A percentile compares a stretch with the other conserved stretches of the same genome.
Evolutionary conservation across 1,284 basidiomycete species (phyloP).

Genomic region (Ustilago lituana): DNA sequence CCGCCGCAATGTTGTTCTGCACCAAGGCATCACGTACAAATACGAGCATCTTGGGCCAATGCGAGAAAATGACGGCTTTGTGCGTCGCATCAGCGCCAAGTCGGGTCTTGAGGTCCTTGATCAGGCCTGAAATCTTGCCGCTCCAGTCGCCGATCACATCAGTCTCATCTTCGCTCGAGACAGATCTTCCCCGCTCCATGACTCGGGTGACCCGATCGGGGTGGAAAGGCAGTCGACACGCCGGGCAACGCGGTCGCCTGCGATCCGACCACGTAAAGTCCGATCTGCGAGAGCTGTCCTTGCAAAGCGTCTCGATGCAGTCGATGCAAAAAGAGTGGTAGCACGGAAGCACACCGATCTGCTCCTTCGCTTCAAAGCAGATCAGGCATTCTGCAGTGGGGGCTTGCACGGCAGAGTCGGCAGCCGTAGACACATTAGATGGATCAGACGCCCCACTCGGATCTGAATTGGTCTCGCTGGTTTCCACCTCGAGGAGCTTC

Average conservation of each 20-base stretch:
- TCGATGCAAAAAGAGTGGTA: constrained; percentile 53
- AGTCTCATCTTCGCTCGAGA: constrained; percentile 9
- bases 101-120: constrained; percentile 31
- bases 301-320: constrained; percentile 40
- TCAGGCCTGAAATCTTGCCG: constrained; percentile 53
- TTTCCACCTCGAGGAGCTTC: constrained; percentile 24
- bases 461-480: constrained; percentile 76
- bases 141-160: constrained; percentile 45
- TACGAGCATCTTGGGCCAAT: constrained; percentile 49
- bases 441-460: constrained; percentile 80
- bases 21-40: constrained; percentile 41
- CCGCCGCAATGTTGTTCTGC: constrained; percentile 35
- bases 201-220: constrained; percentile 34
- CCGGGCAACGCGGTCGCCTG: constrained; percentile 19
- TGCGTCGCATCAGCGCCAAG: constrained; percentile 31
- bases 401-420: not conserved
- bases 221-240: constrained; percentile 34
- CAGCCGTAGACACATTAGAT: no score
- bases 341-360: constrained; percentile 49
- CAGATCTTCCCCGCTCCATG: constrained; percentile 29
- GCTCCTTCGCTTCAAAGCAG: constrained; percentile 38
- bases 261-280: not conserved
- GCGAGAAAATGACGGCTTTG: constrained; percentile 54
- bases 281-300: constrained; percentile 5
- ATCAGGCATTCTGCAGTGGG: constrained; percentile 35